These are phyloP conservation scores for Pythium aristosporum DNA, from an alignment of 352 stramenopile species.

Conservation along the genomic window DNA sequence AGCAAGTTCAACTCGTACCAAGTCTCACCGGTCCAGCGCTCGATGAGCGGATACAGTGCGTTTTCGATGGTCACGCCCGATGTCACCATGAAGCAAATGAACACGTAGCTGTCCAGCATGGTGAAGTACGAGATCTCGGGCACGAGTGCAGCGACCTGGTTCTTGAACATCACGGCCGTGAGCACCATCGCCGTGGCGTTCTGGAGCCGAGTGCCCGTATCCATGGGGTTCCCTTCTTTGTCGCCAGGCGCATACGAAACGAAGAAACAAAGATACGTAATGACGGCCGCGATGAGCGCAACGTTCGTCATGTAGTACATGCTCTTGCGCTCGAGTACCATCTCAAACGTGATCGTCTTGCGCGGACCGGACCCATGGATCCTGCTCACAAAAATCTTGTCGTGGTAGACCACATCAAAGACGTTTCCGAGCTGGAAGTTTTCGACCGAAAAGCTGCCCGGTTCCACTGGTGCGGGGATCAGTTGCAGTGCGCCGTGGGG, in stretches of 20 bases:
- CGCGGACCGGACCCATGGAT: conserved; percentile 31
- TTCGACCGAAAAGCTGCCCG: conserved; percentile 39
- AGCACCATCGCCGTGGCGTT: conserved; percentile 60
- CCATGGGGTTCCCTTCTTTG: conserved; percentile 34
- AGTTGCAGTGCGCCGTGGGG: conserved; percentile 16
- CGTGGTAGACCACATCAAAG: conserved; percentile 44
- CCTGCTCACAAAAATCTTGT: conserved; percentile 49
- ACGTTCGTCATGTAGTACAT: conserved; percentile 60
- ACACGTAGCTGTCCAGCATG: conserved; percentile 59
- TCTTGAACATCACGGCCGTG: conserved; percentile 67
- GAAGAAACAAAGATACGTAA: conserved; percentile 54
- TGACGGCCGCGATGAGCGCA: conserved; percentile 40
- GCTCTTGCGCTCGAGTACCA: conserved; percentile 53
- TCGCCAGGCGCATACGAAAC: conserved; percentile 11
- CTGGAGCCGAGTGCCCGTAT: conserved; percentile 50
- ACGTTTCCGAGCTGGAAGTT: conserved; percentile 61
- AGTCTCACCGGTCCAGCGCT: conserved; percentile 17
- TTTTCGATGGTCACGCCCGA: conserved; percentile 57
- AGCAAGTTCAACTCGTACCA: conserved; percentile 36
- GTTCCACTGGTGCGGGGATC: conserved; percentile 20
- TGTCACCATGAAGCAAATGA: conserved; percentile 62
- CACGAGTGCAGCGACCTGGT: conserved; percentile 41
- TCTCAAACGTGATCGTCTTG: conserved; percentile 50
- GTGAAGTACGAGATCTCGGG: conserved; percentile 71
- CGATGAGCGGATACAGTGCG: conserved; percentile 41